Evolutionary conservation across 352 stramenopile species (phyloP).

Genomic region (Globisporangium nunn): DNA sequence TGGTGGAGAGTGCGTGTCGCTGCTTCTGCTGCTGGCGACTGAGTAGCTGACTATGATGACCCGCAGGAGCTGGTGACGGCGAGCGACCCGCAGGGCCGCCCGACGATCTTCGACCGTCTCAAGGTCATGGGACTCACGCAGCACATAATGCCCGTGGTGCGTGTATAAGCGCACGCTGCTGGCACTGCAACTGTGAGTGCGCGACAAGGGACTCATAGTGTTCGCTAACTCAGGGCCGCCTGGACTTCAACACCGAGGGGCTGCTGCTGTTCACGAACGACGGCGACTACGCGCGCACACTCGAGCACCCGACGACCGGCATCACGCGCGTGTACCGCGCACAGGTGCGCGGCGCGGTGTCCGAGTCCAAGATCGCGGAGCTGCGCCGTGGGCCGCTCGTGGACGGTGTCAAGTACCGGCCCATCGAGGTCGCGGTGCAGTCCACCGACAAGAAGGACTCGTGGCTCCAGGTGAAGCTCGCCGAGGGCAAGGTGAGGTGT

Average conservation of each 20-base stretch:
- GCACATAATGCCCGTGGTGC: slow-evolving; percentile 86
- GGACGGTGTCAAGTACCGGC: slow-evolving; percentile 78
- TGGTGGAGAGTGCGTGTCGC: neutral
- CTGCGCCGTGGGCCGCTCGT: slow-evolving; percentile 71
- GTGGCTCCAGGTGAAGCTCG: slow-evolving; percentile 83
- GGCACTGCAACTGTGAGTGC: neutral
- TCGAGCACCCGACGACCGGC: slow-evolving; percentile 84
- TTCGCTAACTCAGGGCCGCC: slow-evolving; percentile 37
- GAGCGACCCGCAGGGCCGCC: slow-evolving; percentile 66
- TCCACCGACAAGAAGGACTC: slow-evolving; percentile 84
- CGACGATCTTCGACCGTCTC: slow-evolving; percentile 87
- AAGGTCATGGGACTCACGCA: slow-evolving; percentile 68
- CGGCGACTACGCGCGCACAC: slow-evolving; percentile 79
- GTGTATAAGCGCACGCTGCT: neutral
- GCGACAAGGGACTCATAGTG: no score
- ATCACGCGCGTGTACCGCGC: slow-evolving; percentile 78
- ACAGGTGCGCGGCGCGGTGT: slow-evolving; percentile 74
- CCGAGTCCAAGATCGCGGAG: slow-evolving; percentile 74
- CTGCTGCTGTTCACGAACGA: slow-evolving; percentile 91
- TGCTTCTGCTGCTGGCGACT: neutral
- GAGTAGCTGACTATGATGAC: neutral
- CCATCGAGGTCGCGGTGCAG: slow-evolving; percentile 64
- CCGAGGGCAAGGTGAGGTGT: slow-evolving; percentile 75
- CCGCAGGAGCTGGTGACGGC: slow-evolving; percentile 69
- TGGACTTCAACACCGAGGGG: slow-evolving; percentile 92